phyloP scores from a whole-genome alignment of 257 asterid genomes.

The Capsicum rhomboideum region DNA sequence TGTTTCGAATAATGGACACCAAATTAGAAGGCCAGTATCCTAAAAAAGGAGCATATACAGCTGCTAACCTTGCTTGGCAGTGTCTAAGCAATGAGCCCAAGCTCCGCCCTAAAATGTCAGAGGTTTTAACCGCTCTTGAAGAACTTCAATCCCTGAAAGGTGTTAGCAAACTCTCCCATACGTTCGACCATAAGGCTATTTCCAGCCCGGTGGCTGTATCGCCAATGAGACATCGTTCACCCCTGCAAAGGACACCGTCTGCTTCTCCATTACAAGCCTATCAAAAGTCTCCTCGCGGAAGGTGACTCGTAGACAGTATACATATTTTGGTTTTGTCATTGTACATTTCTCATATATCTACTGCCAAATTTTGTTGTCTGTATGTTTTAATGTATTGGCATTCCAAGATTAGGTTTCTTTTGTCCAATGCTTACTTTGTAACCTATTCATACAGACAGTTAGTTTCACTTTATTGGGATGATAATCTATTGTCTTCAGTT shows the following conservation, averaged over 20 bases:
- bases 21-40: slow-evolving; percentile 76
- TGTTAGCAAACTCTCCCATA: slow-evolving; percentile 13
- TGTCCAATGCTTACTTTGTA: background rate
- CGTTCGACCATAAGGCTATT: slow-evolving; percentile 9
- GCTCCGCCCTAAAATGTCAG: slow-evolving; percentile 62
- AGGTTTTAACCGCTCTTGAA: slow-evolving; percentile 53
- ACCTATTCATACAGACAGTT: background rate
- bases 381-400: background rate
- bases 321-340: background rate
- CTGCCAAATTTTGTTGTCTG: slow-evolving; percentile 3
- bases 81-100: slow-evolving; percentile 54
- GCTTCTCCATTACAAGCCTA: slow-evolving; percentile 50
- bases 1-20: slow-evolving; percentile 71
- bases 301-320: slow-evolving; percentile 16
- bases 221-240: slow-evolving; percentile 30
- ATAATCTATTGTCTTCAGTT: background rate
- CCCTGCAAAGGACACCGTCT: slow-evolving; percentile 32
- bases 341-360: slow-evolving; percentile 13
- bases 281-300: slow-evolving; percentile 35
- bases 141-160: slow-evolving; percentile 47
- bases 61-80: slow-evolving; percentile 54
- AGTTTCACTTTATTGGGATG: background rate
- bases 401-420: background rate
- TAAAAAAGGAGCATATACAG: slow-evolving; percentile 59
- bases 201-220: slow-evolving; percentile 12